Conservation (phyloP, 2,329 filamentous ascomycete genomes). For the Zymoseptoria ardabiliae region DNA sequence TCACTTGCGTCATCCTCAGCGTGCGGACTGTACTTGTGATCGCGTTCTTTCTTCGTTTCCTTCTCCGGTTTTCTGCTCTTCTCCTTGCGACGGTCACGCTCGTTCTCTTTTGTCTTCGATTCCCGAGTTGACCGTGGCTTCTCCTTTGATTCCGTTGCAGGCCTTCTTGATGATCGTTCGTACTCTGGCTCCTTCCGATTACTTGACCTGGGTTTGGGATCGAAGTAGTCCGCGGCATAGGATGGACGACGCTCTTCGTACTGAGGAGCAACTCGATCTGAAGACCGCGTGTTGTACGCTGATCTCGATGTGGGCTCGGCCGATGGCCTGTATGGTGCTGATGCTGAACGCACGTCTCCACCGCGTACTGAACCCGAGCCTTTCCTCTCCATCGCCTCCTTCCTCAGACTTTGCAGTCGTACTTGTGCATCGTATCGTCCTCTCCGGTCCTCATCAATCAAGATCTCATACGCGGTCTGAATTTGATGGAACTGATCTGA, state of each 20-base stretch:
- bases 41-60: conserved; percentile 35
- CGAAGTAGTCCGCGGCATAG: conserved; percentile 26
- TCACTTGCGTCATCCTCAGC: conserved; percentile 26
- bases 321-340: conserved; percentile 11
- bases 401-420: conserved; percentile 58
- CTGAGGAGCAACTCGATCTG: conserved; percentile 18
- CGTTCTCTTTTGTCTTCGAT: conserved; percentile 23
- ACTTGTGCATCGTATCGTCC: conserved; percentile 71
- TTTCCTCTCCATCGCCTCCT: conserved; percentile 42
- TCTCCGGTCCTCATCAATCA: conserved; percentile 68
- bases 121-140: conserved; percentile 10
- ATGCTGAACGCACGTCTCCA: conserved; percentile 8
- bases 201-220: conserved; percentile 26
- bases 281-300: conserved; percentile 8
- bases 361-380: conserved; percentile 12
- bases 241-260: conserved; percentile 28
- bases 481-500: conserved; percentile 86
- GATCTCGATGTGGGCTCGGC: conserved; percentile 7
- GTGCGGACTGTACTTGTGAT: conserved; percentile 28
- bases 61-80: conserved; percentile 33
- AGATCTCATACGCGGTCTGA: conserved; percentile 84
- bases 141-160: conserved; percentile 18
- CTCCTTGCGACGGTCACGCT: conserved; percentile 34
- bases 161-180: conserved; percentile 24
- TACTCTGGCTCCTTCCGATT: conserved; percentile 35